A percentile compares a stretch with the other conserved stretches of the same genome.
Conservation (phyloP, 352 stramenopile genomes). For the Pythium folliculosum region DNA sequence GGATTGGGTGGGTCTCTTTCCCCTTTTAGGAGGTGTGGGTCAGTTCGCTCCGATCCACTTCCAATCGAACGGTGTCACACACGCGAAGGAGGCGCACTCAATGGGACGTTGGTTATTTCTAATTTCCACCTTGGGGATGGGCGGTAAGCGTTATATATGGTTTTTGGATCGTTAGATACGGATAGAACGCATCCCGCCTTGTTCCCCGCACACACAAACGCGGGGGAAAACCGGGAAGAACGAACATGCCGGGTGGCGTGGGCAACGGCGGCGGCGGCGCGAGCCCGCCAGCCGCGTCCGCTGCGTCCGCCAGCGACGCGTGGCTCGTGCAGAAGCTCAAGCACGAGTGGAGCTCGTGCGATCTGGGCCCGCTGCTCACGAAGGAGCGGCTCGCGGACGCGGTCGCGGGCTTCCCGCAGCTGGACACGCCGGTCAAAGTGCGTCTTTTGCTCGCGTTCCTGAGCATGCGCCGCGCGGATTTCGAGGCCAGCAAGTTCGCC, state of each 20-base stretch:
- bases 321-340: conserved; percentile 82
- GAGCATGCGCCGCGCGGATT: conserved; percentile 57
- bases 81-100: background rate
- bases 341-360: conserved; percentile 72
- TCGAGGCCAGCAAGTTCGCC: conserved; percentile 49
- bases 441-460: conserved; percentile 61
- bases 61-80: too few species aligned
- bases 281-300: conserved; percentile 5
- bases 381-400: conserved; percentile 59
- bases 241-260: conserved; percentile 15
- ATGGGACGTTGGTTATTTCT: conserved; percentile 16
- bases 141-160: conserved; percentile 8
- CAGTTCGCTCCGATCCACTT: background rate
- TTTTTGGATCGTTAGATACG: background rate
- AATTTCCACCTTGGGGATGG: background rate
- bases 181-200: background rate
- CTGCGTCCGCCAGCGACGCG: conserved; percentile 32
- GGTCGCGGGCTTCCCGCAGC: conserved; percentile 52
- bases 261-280: conserved; percentile 11
- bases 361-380: conserved; percentile 64
- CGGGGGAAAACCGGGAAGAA: background rate
- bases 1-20: background rate
- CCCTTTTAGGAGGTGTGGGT: background rate
- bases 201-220: too few species aligned
- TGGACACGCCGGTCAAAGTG: conserved; percentile 74